phyloP scores from a whole-genome alignment of 2,329 filamentous ascomycete species.

The Penicillium sp. region DNA sequence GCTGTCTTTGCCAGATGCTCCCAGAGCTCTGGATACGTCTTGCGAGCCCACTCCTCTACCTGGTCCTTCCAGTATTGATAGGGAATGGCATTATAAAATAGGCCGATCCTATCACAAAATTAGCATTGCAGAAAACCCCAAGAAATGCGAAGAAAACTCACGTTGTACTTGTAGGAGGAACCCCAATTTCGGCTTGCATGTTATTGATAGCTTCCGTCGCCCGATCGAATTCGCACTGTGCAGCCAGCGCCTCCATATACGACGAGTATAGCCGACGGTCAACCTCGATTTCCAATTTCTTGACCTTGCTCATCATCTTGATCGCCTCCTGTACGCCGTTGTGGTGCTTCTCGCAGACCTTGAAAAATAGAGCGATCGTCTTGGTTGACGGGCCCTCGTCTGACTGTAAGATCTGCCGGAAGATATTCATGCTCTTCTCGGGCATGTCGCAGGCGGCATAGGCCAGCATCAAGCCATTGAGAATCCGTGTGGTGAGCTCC shows the following conservation, averaged over 20 bases:
- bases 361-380: slow-evolving; percentile 79
- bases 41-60: slow-evolving; percentile 74
- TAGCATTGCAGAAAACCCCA: slow-evolving; percentile 13
- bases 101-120: slow-evolving; percentile 62
- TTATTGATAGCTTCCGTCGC: slow-evolving; percentile 67
- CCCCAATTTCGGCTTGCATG: slow-evolving; percentile 68
- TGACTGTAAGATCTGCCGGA: slow-evolving; percentile 79
- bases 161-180: slow-evolving; percentile 70
- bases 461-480: slow-evolving; percentile 85
- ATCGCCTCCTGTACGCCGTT: slow-evolving; percentile 49
- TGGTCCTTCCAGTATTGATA: slow-evolving; percentile 66
- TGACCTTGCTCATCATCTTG: slow-evolving; percentile 61
- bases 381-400: slow-evolving; percentile 84
- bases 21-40: slow-evolving; percentile 72
- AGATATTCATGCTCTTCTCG: slow-evolving; percentile 72
- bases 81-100: slow-evolving; percentile 74
- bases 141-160: slow-evolving; percentile 52
- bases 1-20: slow-evolving; percentile 58
- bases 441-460: slow-evolving; percentile 72
- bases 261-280: slow-evolving; percentile 73
- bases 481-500: slow-evolving; percentile 72
- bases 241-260: slow-evolving; percentile 76
- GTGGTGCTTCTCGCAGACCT: slow-evolving; percentile 67
- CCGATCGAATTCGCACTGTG: slow-evolving; percentile 70
- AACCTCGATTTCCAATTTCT: slow-evolving; percentile 76